Evolutionary conservation across 2,329 filamentous ascomycete species (phyloP).

Genomic region (Metarhizium sp.): DNA sequence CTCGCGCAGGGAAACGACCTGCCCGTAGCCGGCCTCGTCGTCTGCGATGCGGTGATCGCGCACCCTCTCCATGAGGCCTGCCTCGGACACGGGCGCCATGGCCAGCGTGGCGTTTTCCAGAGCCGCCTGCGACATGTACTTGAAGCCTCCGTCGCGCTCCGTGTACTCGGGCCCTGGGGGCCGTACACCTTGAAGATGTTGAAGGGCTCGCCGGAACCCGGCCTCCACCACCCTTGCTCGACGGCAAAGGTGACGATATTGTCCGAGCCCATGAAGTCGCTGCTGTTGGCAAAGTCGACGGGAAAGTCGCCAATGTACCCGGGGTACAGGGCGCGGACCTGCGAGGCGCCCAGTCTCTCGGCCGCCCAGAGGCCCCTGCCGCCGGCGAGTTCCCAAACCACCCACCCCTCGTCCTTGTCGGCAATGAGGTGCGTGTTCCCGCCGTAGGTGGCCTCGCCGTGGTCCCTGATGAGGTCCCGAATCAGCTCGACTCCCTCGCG

Average conservation of each 20-base stretch:
- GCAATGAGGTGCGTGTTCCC: conserved; percentile 33
- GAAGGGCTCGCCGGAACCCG: conserved; percentile 13
- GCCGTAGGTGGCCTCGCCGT: conserved; percentile 32
- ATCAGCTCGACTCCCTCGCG: conserved; percentile 32
- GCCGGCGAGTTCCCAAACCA: conserved; percentile 19
- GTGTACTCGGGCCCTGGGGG: conserved; percentile 11
- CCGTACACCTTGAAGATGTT: conserved; percentile 19
- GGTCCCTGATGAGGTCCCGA: conserved; percentile 25
- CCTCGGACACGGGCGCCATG: conserved; percentile 39
- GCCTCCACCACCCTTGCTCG: conserved; percentile 17
- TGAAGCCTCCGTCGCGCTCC: conserved; percentile 18
- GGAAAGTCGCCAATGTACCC: conserved; percentile 20
- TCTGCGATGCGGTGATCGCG: conserved; percentile 17
- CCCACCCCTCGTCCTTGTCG: conserved; percentile 19
- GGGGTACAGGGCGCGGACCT: conserved; percentile 17
- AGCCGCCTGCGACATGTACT: conserved; percentile 19
- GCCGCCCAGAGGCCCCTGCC: conserved; percentile 17
- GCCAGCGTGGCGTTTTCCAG: conserved; percentile 20
- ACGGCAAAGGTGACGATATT: conserved; percentile 18
- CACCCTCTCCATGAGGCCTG: conserved; percentile 31
- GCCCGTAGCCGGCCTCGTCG: conserved; percentile 19
- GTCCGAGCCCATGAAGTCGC: conserved; percentile 16
- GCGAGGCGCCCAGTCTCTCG: conserved; percentile 13
- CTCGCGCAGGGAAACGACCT: conserved; percentile 15
- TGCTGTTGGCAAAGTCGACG: conserved; percentile 10